Evolutionary conservation across 768 basidiomycete species (phyloP).

Genomic region (Paxillus ammoniavirescens): DNA sequence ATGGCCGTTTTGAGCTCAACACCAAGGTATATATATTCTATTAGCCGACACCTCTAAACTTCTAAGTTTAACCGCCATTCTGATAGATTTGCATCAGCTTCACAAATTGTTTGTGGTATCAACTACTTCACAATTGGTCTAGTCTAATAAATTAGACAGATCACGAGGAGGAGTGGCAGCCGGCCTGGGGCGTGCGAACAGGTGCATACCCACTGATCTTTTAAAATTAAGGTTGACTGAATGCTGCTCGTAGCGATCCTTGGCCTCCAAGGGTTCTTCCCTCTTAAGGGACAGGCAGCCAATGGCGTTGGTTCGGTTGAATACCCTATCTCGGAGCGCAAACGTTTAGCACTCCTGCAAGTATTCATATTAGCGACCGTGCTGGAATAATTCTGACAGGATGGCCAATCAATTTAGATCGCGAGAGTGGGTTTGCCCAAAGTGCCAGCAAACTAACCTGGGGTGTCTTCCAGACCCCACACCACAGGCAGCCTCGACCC

Average conservation of each 20-base stretch:
- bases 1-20: conserved; percentile 94
- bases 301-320: conserved; percentile 88
- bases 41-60: conserved; percentile 13
- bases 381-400: conserved; percentile 9
- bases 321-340: conserved; percentile 70
- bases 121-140: conserved; percentile 23
- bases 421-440: conserved; percentile 76
- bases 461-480: conserved; percentile 69
- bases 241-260: conserved; percentile 62
- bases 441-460: conserved; percentile 65
- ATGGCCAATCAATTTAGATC: conserved; percentile 49
- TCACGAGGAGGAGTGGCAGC: conserved; percentile 97
- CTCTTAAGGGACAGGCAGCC: conserved; percentile 83
- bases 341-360: conserved; percentile 73
- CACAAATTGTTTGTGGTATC: conserved; percentile 67
- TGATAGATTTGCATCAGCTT: conserved; percentile 88
- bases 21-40: conserved; percentile 66
- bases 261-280: conserved; percentile 87
- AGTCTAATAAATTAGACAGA: conserved; percentile 46
- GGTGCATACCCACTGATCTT: conserved; percentile 44
- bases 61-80: conserved; percentile 6
- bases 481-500: conserved; percentile 14
- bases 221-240: conserved; percentile 10
- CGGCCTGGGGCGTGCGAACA: conserved; percentile 96
- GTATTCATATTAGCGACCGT: conserved; percentile 30